These are phyloP conservation scores for Bonia amplexicaulis DNA, from an alignment of 176 grass and related monocot genomes.

Conservation along the genomic window DNA sequence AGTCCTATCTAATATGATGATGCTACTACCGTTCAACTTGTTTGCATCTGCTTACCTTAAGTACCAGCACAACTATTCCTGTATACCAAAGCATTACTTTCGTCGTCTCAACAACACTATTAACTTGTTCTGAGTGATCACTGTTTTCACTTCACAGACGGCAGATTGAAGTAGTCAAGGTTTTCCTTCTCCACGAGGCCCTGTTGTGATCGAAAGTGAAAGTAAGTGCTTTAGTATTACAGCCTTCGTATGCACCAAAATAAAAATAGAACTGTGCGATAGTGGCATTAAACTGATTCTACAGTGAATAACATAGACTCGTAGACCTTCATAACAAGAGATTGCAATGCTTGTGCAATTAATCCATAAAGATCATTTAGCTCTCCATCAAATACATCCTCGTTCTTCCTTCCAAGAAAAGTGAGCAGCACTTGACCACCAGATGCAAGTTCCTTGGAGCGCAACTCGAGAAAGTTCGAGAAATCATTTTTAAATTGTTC, in stretches of 20 bases:
- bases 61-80: no score
- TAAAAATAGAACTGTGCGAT: no score
- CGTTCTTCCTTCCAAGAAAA: constrained; percentile 29
- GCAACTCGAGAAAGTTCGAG: constrained; percentile 31
- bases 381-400: neutral
- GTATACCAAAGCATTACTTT: no score
- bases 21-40: no score
- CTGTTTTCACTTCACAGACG: constrained; percentile 6
- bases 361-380: neutral
- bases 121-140: neutral
- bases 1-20: no score
- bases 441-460: constrained; percentile 25
- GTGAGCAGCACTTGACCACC: constrained; percentile 41
- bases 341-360: neutral
- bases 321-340: neutral
- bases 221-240: neutral
- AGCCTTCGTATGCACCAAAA: neutral
- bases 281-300: neutral
- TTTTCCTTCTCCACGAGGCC: neutral
- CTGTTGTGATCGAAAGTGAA: neutral
- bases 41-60: no score
- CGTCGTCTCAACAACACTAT: no score
- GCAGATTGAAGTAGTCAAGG: neutral
- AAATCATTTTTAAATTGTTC: constrained; percentile 32
- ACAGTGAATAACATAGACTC: neutral